Percentiles rank a stretch among this genome's conserved stretches.
Conservation (phyloP, 2,329 filamentous ascomycete genomes). For the Pseudocercospora fijiensis region DNA sequence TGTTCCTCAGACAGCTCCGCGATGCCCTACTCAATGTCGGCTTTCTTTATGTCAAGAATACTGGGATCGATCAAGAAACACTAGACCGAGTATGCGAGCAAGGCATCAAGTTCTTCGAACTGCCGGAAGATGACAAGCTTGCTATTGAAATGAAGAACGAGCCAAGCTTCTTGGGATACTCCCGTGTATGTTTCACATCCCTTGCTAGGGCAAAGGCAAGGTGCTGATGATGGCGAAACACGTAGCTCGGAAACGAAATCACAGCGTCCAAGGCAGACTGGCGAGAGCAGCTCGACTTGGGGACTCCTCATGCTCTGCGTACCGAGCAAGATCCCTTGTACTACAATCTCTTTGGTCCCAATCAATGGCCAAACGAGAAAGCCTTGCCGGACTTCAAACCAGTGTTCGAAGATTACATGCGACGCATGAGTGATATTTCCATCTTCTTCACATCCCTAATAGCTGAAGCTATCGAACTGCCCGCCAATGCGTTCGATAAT, state of each 20-base stretch:
- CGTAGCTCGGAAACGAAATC: conserved; percentile 52
- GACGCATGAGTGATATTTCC: conserved; percentile 69
- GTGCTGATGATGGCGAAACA: neutral
- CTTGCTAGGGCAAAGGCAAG: neutral
- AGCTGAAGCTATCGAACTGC: conserved; percentile 77
- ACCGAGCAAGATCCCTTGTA: conserved; percentile 64
- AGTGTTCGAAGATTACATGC: conserved; percentile 73
- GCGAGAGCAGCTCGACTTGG: conserved; percentile 83
- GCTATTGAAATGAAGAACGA: conserved; percentile 53
- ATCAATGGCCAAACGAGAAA: conserved; percentile 57
- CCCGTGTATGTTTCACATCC: conserved; percentile 12
- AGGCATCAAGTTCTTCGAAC: conserved; percentile 72
- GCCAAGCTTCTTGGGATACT: conserved; percentile 36
- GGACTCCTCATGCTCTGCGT: conserved; percentile 71
- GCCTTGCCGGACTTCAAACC: conserved; percentile 66
- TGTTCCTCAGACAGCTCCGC: conserved; percentile 69
- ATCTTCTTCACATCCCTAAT: conserved; percentile 75
- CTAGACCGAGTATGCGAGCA: conserved; percentile 65
- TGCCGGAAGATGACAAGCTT: conserved; percentile 74
- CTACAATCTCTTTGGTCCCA: conserved; percentile 63
- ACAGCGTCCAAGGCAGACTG: conserved; percentile 76
- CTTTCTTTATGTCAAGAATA: conserved; percentile 81
- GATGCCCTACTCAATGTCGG: conserved; percentile 81
- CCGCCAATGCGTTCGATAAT: conserved; percentile 66
- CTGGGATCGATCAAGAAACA: conserved; percentile 66